Evolutionary conservation across 2,329 filamentous ascomycete genomes (phyloP).

Genomic region (Tolypocladium album): DNA sequence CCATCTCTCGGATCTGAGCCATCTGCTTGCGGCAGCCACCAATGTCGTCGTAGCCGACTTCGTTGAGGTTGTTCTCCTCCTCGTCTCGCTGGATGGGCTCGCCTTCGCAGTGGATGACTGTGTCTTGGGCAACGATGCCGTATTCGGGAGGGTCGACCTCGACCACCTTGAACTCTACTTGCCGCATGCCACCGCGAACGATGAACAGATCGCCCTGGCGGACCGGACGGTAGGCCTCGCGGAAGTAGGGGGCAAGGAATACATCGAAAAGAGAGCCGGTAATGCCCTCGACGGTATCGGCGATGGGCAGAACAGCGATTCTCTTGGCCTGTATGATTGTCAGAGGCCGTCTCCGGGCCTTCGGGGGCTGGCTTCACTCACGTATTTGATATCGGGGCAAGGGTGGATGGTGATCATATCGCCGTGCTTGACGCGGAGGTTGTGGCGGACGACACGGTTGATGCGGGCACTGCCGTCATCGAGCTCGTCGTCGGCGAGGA

Average conservation of each 20-base stretch:
- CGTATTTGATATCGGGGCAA: constrained; percentile 99
- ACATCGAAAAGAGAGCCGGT: constrained; percentile 98
- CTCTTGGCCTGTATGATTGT: constrained; percentile 68
- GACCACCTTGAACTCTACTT: constrained; percentile 99
- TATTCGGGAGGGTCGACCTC: constrained; percentile 98
- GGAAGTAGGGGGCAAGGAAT: constrained; percentile 98
- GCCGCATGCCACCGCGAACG: constrained; percentile 93
- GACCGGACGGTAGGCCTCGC: constrained; percentile 94
- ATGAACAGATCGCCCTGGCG: constrained; percentile 97
- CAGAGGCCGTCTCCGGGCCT: constrained; percentile 1
- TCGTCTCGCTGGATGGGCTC: constrained; percentile 83
- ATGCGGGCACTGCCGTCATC: constrained; percentile 95
- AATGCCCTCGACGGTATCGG: constrained; percentile 94
- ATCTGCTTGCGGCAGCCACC: constrained; percentile 99
- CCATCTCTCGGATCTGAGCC: constrained; percentile 98
- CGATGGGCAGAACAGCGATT: constrained; percentile 94
- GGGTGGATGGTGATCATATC: constrained; percentile 96
- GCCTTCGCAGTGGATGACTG: constrained; percentile 96
- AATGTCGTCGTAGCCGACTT: constrained; percentile 98
- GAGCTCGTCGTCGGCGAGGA: constrained; percentile 92
- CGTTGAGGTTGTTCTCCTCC: constrained; percentile 97
- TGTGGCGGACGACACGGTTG: constrained; percentile 97
- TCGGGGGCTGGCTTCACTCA: constrained; percentile 36
- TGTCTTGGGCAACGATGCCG: constrained; percentile 97
- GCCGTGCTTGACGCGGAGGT: constrained; percentile 95